These are phyloP conservation scores for Postia placenta DNA, from an alignment of 768 basidiomycete genomes.

Conservation along the genomic window DNA sequence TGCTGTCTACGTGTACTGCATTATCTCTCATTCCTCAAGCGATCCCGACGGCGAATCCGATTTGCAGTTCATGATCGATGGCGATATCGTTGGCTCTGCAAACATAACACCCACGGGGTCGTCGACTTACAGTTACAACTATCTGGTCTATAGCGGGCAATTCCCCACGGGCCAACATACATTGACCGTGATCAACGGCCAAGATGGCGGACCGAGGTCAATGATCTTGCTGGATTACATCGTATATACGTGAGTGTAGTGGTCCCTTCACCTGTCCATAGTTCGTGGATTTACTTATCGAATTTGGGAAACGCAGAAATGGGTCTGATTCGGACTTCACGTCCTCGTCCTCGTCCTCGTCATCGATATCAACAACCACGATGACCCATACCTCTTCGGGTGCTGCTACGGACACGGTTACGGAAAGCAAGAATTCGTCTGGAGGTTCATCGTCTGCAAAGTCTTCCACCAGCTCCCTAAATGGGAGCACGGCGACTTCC, in stretches of 20 bases:
- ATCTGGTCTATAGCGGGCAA: slow-evolving; percentile 27
- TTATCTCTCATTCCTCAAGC: slow-evolving; percentile 22
- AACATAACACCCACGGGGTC: slow-evolving; percentile 14
- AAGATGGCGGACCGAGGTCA: slow-evolving; percentile 22
- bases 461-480: too few relatives aligned
- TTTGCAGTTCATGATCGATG: slow-evolving; percentile 35
- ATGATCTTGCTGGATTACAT: slow-evolving; percentile 33
- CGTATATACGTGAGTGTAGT: slow-evolving; percentile 32
- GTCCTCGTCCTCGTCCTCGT: too few relatives aligned
- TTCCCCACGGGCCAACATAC: slow-evolving; percentile 17
- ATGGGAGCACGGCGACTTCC: too few relatives aligned
- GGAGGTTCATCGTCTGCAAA: too few relatives aligned
- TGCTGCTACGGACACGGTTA: too few relatives aligned
- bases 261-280: too few relatives aligned
- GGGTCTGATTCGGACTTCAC: too few relatives aligned
- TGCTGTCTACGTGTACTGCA: slow-evolving; percentile 40
- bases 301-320: too few relatives aligned
- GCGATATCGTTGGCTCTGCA: slow-evolving; percentile 25
- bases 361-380: too few relatives aligned
- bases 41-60: slow-evolving; percentile 25
- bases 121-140: slow-evolving; percentile 26
- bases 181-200: slow-evolving; percentile 30
- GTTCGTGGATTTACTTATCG: too few relatives aligned
- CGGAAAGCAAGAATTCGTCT: too few relatives aligned
- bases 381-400: too few relatives aligned